Evolutionary conservation across 176 grass and related monocot genomes (phyloP).

Genomic region (Chloris gayana): DNA sequence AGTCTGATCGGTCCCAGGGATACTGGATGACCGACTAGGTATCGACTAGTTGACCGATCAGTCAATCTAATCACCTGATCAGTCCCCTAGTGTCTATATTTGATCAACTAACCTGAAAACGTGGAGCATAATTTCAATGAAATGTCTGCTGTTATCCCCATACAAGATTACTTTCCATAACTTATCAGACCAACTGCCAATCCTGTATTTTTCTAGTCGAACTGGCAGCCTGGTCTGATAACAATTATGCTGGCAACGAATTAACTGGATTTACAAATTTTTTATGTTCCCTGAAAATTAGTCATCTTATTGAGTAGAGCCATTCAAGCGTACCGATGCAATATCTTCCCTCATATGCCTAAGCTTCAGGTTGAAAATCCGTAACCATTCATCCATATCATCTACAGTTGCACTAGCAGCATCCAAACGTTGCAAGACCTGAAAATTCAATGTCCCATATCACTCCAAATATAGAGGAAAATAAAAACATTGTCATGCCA

Average conservation of each 20-base stretch:
- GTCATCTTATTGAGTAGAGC: constrained; percentile 26
- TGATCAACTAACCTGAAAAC: too few relatives aligned
- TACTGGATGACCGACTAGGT: too few relatives aligned
- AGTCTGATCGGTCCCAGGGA: too few relatives aligned
- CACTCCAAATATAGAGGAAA: too few relatives aligned
- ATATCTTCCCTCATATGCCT: constrained; percentile 99
- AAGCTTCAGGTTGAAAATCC: constrained; percentile 95
- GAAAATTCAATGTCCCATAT: constrained; percentile 33
- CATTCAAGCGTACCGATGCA: constrained; percentile 71
- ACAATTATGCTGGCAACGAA: not conserved
- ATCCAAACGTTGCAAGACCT: constrained; percentile 93
- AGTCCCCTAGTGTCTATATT: too few relatives aligned
- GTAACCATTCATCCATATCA: constrained; percentile 98
- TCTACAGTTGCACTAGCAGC: constrained; percentile 70
- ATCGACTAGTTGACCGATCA: too few relatives aligned
- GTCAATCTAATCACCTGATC: too few relatives aligned
- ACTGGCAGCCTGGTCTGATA: not conserved
- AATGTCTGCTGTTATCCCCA: not conserved
- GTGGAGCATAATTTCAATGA: not conserved
- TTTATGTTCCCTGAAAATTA: constrained; percentile 1
- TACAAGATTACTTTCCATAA: not conserved
- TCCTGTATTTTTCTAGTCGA: not conserved
- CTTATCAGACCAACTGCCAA: not conserved
- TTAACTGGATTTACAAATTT: constrained; percentile 3
- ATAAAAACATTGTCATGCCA: constrained; percentile 17